These are phyloP conservation scores for Teunomyces pallodes DNA, from an alignment of 805 yeast species.

Conservation along the genomic window DNA sequence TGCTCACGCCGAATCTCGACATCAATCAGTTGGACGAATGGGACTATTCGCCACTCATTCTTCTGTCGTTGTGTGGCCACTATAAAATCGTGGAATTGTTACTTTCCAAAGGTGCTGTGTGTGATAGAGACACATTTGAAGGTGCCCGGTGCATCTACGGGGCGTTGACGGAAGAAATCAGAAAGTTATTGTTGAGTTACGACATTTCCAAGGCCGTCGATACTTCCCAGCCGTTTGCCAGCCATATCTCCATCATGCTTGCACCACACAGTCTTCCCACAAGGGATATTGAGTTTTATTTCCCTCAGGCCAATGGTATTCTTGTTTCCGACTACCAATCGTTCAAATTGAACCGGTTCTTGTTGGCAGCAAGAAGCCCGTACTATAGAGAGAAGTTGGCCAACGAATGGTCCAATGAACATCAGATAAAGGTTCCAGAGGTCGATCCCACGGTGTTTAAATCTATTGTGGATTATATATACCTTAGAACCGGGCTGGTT, in stretches of 20 bases:
- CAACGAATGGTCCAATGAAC: conserved; percentile 19
- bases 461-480: conserved; percentile 28
- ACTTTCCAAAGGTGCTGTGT: conserved; percentile 64
- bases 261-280: conserved; percentile 21
- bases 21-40: conserved; percentile 62
- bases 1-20: conserved; percentile 40
- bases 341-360: conserved; percentile 27
- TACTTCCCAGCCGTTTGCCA: conserved; percentile 66
- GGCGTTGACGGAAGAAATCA: conserved; percentile 65
- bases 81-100: conserved; percentile 57
- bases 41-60: conserved; percentile 72
- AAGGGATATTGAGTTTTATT: conserved; percentile 32
- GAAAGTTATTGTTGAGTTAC: conserved; percentile 54
- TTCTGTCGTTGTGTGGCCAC: conserved; percentile 78
- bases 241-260: conserved; percentile 56
- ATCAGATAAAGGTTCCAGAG: conserved; percentile 16
- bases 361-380: conserved; percentile 34
- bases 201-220: conserved; percentile 72
- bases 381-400: conserved; percentile 21
- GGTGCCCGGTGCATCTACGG: conserved; percentile 78
- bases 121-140: conserved; percentile 79
- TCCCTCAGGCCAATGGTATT: conserved; percentile 16
- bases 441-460: conserved; percentile 19
- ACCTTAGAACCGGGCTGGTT: conserved; percentile 32
- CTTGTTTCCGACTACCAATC: conserved; percentile 10